Base-by-base conservation (phyloP, 148 eudicot species). In the Camellia lanceoleosa region DNA sequence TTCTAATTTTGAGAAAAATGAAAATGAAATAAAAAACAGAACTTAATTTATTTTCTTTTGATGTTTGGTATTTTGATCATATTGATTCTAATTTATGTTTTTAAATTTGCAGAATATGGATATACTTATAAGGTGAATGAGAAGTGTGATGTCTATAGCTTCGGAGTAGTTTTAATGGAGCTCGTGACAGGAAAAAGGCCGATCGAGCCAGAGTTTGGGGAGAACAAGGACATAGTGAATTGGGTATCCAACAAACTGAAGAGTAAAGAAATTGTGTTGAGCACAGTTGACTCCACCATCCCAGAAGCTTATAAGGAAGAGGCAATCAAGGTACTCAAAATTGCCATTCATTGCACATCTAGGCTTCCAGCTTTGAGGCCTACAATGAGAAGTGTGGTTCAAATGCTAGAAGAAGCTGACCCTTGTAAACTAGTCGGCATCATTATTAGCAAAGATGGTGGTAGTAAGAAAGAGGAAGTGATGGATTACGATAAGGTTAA, bases 101-200 rank as follows among this genome's bases (percentile, higher is more conserved):
- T 81, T 5, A 4, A 54, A 65, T 73, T 54, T 82, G 89, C 87
- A 95, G 99, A 96, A 73, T 93, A 93, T 52, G 99, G 95, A 1
- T 96, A 96, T 80, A 88, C 93, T 30, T 86, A 80, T 86, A 96
- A 91, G 73, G 98, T 96, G 82, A 88, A 84, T 3, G 99, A 96
- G 87, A 96, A 96, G 81, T 88, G 92, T 43, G 98, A 96, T 41
- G 92, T 96, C 63, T 96, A 96, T 46, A 96, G 99, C 79, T 96
- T 96, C n/a, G 99, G 99, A 75, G 98, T 96, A 5, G 98, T 96
- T n/a, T 52, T 96, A 41, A 89, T 96, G 98, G 99, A 96, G 75
- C 87, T 96, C 14, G 95, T 96, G 43, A 92, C 95, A 0, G 99
- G 99, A 6, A 96, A 90, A 83, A 92, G 82, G 86, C 97, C 99